Evolutionary conservation across 495 filamentous ascomycete species (phyloP).

Genomic region (Parmelia sp.): DNA sequence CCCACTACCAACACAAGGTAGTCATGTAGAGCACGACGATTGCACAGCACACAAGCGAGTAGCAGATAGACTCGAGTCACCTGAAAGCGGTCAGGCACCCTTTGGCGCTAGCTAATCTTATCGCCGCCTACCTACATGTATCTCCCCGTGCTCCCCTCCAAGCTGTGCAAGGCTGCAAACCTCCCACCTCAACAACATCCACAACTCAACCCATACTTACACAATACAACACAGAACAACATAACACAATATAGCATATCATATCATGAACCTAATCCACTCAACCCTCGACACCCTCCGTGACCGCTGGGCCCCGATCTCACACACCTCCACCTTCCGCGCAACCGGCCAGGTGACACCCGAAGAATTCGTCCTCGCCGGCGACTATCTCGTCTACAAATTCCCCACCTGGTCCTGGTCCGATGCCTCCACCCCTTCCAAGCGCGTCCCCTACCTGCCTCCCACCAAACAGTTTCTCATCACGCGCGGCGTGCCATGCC

Average conservation of each 20-base stretch:
- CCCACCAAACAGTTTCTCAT: constrained; percentile 92
- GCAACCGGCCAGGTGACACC: constrained; percentile 90
- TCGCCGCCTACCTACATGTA: neutral
- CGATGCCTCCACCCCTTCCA: constrained; percentile 68
- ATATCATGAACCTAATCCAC: constrained; percentile 15
- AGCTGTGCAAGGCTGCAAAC: no score
- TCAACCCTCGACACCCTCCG: constrained; percentile 70
- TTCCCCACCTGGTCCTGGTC: constrained; percentile 99
- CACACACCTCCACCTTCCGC: constrained; percentile 88
- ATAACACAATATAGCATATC: neutral
- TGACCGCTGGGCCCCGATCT: constrained; percentile 82
- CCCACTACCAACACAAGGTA: neutral
- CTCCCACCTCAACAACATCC: neutral
- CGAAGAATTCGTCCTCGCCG: constrained; percentile 92
- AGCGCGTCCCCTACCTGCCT: constrained; percentile 77
- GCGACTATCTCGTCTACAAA: constrained; percentile 98
- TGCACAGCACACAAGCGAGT: no score
- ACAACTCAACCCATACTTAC: neutral
- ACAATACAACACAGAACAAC: neutral
- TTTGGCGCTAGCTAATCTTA: constrained; percentile 8
- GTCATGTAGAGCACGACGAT: fast-evolving
- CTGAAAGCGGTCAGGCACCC: constrained; percentile 8
- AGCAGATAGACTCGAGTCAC: neutral
- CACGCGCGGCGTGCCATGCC: constrained; percentile 88
- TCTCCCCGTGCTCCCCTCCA: neutral